Evolutionary conservation across 2,329 filamentous ascomycete species (phyloP).

Genomic region (Raffaelea ambrosiae): DNA sequence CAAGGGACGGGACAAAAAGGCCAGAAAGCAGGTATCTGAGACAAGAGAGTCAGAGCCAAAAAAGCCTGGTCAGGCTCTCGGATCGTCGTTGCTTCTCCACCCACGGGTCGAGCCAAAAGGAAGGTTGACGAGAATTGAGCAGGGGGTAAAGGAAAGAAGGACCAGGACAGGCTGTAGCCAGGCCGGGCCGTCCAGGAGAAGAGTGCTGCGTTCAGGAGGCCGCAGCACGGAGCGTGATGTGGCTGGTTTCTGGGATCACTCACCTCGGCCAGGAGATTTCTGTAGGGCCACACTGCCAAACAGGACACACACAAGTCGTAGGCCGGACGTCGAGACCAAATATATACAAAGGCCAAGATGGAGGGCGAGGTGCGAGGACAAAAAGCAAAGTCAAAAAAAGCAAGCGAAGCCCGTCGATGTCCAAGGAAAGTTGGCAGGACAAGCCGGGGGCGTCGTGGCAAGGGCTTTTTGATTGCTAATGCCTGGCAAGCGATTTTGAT

Average conservation of each 20-base stretch:
- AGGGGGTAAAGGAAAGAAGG: not conserved
- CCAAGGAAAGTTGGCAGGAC: not conserved
- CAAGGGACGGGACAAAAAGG: no score
- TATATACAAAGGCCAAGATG: not conserved
- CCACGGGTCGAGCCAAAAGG: no score
- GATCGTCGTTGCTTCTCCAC: no score
- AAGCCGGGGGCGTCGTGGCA: not conserved
- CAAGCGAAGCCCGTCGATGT: not conserved
- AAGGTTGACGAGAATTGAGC: not conserved
- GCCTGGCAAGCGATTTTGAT: constrained; percentile 2
- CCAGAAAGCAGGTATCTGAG: no score
- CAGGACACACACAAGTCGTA: not conserved
- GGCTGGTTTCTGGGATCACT: not conserved
- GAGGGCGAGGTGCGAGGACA: not conserved
- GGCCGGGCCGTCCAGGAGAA: not conserved
- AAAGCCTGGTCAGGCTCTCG: no score
- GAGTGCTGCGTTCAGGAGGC: not conserved
- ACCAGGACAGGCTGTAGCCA: not conserved
- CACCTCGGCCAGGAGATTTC: not conserved
- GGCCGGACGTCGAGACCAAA: not conserved
- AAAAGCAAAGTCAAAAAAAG: not conserved
- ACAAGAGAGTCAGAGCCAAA: no score
- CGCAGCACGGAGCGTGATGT: not conserved
- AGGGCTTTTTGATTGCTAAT: constrained; percentile 7
- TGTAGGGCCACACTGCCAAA: not conserved